Base-by-base conservation (phyloP, 192 early-diverging fungal species). In the Endogone sp. region DNA sequence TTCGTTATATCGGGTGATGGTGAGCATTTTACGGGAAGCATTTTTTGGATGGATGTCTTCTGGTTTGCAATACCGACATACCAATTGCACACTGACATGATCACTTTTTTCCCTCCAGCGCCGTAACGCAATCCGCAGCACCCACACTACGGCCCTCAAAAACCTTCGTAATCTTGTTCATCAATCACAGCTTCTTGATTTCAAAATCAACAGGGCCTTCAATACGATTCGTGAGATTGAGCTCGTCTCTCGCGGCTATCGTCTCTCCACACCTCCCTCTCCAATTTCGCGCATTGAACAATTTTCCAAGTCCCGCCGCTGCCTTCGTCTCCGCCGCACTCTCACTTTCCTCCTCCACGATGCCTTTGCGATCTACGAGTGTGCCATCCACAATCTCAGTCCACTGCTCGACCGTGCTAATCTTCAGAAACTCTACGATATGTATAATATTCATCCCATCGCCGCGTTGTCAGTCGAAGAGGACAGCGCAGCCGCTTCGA, bases 201-300 rank as follows among this genome's bases (percentile, higher is more conserved):
- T 71, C 13, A 82, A 82, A 54, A 70, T 87, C 11, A 83, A 82
- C 37, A 71, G 82, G 11, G 74, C 82, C 2, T 68, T 88, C 20
- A 78, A 81, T 57, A 82, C 84, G 24, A 86, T 88, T 29, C 85
- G 85, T 56, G 87, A 88, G 31, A 85, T 88, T 37, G 87, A 88
- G 57, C 79, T 88, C 2, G 84, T 88, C 9, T 84, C 87, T 9
- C 76, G 87, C 32, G 87, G 87, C 6, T 88, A 88, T 59, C 73
- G 85, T 60, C 69, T 88, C 24, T 83, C 85, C 0, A 83, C 82
- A 1, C 87, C 85, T 2, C 79, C 86, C 2, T 76, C 85, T 10
- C 87, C 87, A 2, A 85, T 86, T 25, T 79, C 84, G 22, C 80
- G 87, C n/a, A 88, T 88, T 22, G 87, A 88, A 61, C 85, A 86